phyloP scores from a whole-genome alignment of 208 protist genomes.

The Trichomonas vaginalis region DNA sequence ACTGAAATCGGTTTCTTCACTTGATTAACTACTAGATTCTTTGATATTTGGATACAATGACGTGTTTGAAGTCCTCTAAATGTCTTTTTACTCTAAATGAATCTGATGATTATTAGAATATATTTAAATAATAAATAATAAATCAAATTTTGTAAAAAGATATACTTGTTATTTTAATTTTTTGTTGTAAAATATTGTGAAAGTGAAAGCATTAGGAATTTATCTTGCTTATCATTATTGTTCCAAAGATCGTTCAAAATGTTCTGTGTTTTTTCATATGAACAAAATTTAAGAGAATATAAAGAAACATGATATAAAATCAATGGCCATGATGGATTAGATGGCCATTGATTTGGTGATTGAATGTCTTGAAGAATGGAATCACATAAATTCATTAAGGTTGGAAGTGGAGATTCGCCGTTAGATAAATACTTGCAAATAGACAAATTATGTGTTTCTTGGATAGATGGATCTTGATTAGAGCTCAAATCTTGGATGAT shows the following conservation, averaged over 20 bases:
- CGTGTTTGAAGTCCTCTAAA: too few relatives aligned
- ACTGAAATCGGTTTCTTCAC: too few relatives aligned
- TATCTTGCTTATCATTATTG: not conserved
- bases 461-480: not conserved
- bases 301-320: not conserved
- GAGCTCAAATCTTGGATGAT: not conserved
- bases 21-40: too few relatives aligned
- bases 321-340: not conserved
- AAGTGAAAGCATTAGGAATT: not conserved
- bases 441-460: not conserved
- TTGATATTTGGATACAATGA: too few relatives aligned
- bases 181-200: too few relatives aligned
- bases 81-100: too few relatives aligned
- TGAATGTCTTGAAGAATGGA: not conserved
- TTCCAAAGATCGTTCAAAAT: not conserved
- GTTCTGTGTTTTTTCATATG: not conserved
- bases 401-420: not conserved
- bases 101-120: too few relatives aligned
- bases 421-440: not conserved
- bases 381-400: not conserved
- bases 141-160: too few relatives aligned
- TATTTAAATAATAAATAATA: too few relatives aligned
- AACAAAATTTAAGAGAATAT: not conserved
- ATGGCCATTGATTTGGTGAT: not conserved
- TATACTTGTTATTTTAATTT: too few relatives aligned